A percentile compares a stretch with the other conserved stretches of the same genome.
Conservation (phyloP, 2,329 filamentous ascomycete species). For the Arachnopeziza araneosa region DNA sequence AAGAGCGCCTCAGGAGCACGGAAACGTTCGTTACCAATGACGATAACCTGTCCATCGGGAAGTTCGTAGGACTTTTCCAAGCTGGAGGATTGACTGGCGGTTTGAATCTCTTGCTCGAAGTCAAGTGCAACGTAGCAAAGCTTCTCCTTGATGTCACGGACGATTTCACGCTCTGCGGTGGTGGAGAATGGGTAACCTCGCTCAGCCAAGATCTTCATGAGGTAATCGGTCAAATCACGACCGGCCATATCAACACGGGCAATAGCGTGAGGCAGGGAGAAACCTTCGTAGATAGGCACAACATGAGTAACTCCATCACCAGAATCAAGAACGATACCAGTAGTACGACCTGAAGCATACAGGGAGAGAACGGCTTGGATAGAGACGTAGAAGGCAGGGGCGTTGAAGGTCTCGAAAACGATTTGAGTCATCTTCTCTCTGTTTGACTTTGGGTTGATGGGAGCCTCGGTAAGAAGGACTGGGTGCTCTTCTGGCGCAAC, state of each 20-base stretch:
- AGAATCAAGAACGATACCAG: slow-evolving; percentile 99
- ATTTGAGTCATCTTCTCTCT: slow-evolving; percentile 99
- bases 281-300: slow-evolving; percentile 99
- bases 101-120: slow-evolving; percentile 99
- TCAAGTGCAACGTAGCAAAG: slow-evolving; percentile 99
- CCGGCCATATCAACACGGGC: slow-evolving; percentile 99
- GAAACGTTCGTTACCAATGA: slow-evolving; percentile 99
- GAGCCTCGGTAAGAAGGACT: slow-evolving; percentile 96
- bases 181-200: slow-evolving; percentile 99
- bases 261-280: slow-evolving; percentile 99
- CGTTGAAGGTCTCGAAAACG: slow-evolving; percentile 99
- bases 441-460: slow-evolving; percentile 99
- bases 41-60: slow-evolving; percentile 98
- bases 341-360: slow-evolving; percentile 99
- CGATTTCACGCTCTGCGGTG: slow-evolving; percentile 99
- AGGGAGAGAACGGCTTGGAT: slow-evolving; percentile 99
- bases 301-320: slow-evolving; percentile 99
- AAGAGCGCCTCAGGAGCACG: slow-evolving; percentile 99
- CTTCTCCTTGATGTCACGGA: slow-evolving; percentile 99
- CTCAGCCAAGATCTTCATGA: slow-evolving; percentile 99
- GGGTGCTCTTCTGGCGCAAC: slow-evolving; percentile 99
- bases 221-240: slow-evolving; percentile 99
- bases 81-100: slow-evolving; percentile 95
- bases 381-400: slow-evolving; percentile 99
- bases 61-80: slow-evolving; percentile 99